These are phyloP conservation scores for Phytophthora sansomeana DNA, from an alignment of 352 stramenopile species.

Conservation along the genomic window DNA sequence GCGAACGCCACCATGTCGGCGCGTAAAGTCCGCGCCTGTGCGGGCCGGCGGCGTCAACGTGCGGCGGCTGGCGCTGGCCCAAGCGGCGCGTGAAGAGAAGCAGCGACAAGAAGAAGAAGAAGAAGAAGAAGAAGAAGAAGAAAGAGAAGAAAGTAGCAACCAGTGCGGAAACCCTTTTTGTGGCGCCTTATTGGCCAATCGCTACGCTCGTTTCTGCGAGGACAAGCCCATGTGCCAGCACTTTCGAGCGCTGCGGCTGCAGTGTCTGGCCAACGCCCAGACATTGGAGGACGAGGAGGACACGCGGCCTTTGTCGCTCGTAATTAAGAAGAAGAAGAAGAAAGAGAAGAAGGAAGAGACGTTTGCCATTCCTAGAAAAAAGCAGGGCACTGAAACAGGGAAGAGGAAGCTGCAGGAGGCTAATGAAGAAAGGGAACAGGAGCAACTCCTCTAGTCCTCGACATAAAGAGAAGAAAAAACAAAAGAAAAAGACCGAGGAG, in stretches of 20 bases:
- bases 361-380: constrained; percentile 51
- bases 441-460: constrained; percentile 11
- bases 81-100: background rate
- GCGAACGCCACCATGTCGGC: constrained; percentile 15
- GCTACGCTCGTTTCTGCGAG: constrained; percentile 54
- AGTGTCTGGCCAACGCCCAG: constrained; percentile 49
- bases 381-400: constrained; percentile 5
- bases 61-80: constrained; percentile 23
- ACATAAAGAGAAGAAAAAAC: constrained; percentile 16
- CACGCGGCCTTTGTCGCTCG: constrained; percentile 8
- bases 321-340: constrained; percentile 19
- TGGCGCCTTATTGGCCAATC: constrained; percentile 45
- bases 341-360: constrained; percentile 16
- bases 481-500: constrained; percentile 11
- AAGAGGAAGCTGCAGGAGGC: constrained; percentile 5
- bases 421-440: background rate
- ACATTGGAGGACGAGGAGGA: constrained; percentile 28
- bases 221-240: constrained; percentile 59
- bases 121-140: constrained; percentile 7
- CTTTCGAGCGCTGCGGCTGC: constrained; percentile 58
- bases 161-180: constrained; percentile 69
- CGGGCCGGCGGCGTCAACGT: constrained; percentile 23
- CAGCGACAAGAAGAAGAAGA: constrained; percentile 1
- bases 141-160: constrained; percentile 10
- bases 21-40: constrained; percentile 36